Base-by-base conservation (phyloP, 805 yeast genomes). In the Blastobotrys peoriensis region DNA sequence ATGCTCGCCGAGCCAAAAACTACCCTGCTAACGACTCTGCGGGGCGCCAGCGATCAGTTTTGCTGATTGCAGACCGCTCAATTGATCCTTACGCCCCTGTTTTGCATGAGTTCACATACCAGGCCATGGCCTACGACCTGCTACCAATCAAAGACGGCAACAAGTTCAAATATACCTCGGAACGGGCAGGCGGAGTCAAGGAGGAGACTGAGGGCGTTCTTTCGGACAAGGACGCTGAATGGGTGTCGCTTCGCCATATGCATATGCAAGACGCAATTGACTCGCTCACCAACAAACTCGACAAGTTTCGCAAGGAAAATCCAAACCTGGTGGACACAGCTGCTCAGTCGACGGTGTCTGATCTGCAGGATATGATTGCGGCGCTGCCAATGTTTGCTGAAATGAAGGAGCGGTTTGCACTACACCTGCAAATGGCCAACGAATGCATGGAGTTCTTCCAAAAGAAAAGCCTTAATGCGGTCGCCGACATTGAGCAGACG, bases 91-190 rank as follows among this genome's bases (percentile, higher is more conserved):
- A 77, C 55, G 84, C 93, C 4, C 96, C 97, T 0, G 61, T 93
- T 38, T 64, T 89, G 44, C 98, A 93, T 62, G 96, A 87, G 60
- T 86, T 89, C 63, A 77, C 83, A 19, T 93, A 89, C 63, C 95
- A 91, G 64, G 89, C 97, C 3, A 81, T 89, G 85, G 83, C 89
- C 16, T 82, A 83, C 67, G 98, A 91, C 62, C 64, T 83, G 23
- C 75, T 68, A 30, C 58, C 65, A n/a, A 67, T 72, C 36, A 52
- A 59, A 54, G 66, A 64, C 62, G 62, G 68, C 43, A 67, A 73
- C 52, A 57, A 59, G n/a, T 82, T 76, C 59, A 66, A 59, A 25
- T 85, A 81, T 57, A 59, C 66, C 37, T 72, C 76, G 18, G 57
- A 55, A 23, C 5, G 83, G 76, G 55, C 78, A 69, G 58, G 53